Evolutionary conservation across 2,329 filamentous ascomycete genomes (phyloP), one percentile per base, ranked within the genome.

Genomic region (Fusarium keratoplasticum): DNA sequence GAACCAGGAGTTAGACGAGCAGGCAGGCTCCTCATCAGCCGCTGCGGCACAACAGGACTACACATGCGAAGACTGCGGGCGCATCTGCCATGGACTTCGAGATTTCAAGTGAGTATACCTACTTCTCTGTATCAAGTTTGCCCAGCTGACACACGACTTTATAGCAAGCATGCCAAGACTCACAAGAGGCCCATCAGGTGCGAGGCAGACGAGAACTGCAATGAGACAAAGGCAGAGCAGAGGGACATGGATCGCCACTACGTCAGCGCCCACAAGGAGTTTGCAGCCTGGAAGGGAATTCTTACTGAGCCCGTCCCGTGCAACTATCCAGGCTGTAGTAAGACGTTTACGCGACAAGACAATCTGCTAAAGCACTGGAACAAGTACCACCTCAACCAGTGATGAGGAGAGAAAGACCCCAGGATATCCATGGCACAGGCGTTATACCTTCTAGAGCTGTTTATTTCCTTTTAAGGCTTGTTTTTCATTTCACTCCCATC

Each of bases 161-260:
- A 25, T 16, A 79, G 77, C 31, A 79, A 79, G 14, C 77, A 79
- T 9, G 42, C 69, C 38, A 79, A 75, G 20, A 76, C 31, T 4
- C 77, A 79, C 14, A 22, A 67, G 4, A 77, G 50, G 25, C 77
- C 77, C 2, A 36, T 77, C 9, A 66, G 59, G 31, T 79, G 77
- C 44, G 14, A 76, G 54, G 77, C 75, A n/a, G 60, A 73, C 9
- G 25, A 29, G 5, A 31, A 20, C 20, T 79, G 77, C 33, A 29
- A 20, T 0, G 27, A 40, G 20, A 52, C 20, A 29, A 69, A 57
- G 18, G 76, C 77, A 35, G 74, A 79, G 25, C 59, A 73, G 35
- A 70, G 77, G 4, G 77, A 79, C 66, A 75, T 79, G 75, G 40
- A 77, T 25, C 70, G 77, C 16, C 77, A 79, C 55, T 79, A 79